Conservation (phyloP, 2,329 filamentous ascomycete species). For the Tolypocladium cylindrosporum region DNA sequence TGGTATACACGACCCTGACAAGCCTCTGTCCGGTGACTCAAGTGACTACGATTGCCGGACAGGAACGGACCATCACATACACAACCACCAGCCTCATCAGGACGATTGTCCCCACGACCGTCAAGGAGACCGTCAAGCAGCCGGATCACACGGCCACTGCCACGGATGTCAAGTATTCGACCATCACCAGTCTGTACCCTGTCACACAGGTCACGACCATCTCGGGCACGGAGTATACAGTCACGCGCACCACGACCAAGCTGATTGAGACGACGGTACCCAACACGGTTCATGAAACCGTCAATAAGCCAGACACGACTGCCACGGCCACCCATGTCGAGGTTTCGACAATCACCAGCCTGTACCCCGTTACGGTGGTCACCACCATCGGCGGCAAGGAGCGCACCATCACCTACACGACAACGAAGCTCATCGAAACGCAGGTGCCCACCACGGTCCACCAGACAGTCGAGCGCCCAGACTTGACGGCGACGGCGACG, state of each 20-base stretch:
- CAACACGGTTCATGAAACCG: slow-evolving; percentile 13
- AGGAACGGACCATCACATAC: slow-evolving; percentile 9
- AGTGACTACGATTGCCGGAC: slow-evolving; percentile 7
- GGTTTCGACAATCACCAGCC: slow-evolving; percentile 32
- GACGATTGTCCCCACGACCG: slow-evolving; percentile 16
- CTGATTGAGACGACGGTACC: slow-evolving; percentile 18
- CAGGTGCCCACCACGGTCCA: slow-evolving; percentile 21
- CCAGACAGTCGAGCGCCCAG: slow-evolving; percentile 5
- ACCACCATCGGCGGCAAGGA: slow-evolving; percentile 30
- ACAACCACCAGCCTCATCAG: slow-evolving; percentile 13
- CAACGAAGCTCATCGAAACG: slow-evolving; percentile 26
- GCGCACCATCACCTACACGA: slow-evolving; percentile 24
- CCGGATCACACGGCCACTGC: slow-evolving; percentile 20
- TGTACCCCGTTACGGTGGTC: slow-evolving; percentile 28
- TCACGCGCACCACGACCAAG: slow-evolving; percentile 13
- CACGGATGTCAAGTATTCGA: slow-evolving; percentile 24
- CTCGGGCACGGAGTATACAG: slow-evolving; percentile 7
- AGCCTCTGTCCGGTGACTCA: slow-evolving; percentile 29
- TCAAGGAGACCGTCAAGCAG: slow-evolving; percentile 18
- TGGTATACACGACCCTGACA: slow-evolving; percentile 29
- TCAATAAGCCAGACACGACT: slow-evolving; percentile 4
- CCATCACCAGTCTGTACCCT: slow-evolving; percentile 32
- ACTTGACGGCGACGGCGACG: slow-evolving; percentile 6
- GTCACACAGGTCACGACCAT: slow-evolving; percentile 25
- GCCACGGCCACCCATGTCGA: slow-evolving; percentile 6